Conservation (phyloP, 2,329 filamentous ascomycete genomes). For the Talaromyces sp. region DNA sequence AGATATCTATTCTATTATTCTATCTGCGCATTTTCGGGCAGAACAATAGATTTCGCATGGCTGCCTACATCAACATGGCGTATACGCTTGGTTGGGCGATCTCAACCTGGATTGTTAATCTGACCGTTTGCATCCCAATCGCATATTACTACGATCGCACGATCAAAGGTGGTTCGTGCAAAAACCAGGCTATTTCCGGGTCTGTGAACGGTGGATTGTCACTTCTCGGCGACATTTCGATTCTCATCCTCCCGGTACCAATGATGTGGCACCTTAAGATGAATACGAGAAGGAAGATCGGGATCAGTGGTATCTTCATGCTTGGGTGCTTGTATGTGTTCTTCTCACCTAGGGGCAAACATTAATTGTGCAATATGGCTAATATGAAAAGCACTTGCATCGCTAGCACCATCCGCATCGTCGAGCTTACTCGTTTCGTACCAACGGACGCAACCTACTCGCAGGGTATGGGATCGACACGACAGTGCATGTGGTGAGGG, state of each 20-base stretch:
- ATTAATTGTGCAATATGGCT: not conserved
- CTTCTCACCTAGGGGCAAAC: not conserved
- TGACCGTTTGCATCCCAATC: not conserved
- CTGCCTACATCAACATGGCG: constrained; percentile 1
- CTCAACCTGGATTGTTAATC: constrained; percentile 10
- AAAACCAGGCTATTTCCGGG: constrained; percentile 2
- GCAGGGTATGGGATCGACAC: not conserved
- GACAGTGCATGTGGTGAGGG: not conserved
- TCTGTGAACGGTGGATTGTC: constrained; percentile 5
- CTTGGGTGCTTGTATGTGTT: constrained; percentile 6
- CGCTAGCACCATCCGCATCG: not conserved
- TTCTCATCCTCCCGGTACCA: not conserved
- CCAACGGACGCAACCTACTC: not conserved
- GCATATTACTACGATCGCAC: constrained; percentile 6
- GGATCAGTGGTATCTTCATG: constrained; percentile 6
- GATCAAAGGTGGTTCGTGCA: constrained; percentile 3
- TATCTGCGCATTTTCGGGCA: constrained; percentile 3
- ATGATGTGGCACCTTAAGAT: constrained; percentile 7
- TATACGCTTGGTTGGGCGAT: constrained; percentile 2
- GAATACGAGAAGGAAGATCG: constrained; percentile 5
- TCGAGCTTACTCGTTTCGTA: constrained; percentile 1
- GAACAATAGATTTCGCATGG: not conserved
- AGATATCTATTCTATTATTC: not conserved
- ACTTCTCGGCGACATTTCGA: not conserved
- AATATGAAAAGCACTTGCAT: constrained; percentile 1